Base-by-base conservation (phyloP, 352 stramenopile species). In the Globisporangium takayamanum region DNA sequence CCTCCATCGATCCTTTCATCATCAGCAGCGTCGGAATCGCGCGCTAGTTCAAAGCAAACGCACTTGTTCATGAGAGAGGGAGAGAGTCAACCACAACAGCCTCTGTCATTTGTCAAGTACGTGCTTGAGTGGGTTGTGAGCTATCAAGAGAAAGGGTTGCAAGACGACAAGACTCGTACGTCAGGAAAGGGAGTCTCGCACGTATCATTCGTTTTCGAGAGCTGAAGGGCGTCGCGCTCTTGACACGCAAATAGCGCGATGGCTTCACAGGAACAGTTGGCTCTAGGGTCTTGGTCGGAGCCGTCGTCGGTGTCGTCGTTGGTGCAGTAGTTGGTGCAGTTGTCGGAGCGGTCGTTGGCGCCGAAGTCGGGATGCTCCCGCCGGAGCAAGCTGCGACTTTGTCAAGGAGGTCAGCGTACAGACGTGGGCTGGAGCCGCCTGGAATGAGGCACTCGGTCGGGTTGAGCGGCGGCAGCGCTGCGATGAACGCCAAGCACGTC, bases 401-500 rank as follows among this genome's bases (percentile, higher is more conserved):
- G 44, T 49, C 22, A 5, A 26, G 50, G 12, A 22, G 7, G 50
- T 55, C 14, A 7, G 28, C 30, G 50, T 41, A 44, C 7, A 41
- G n/a, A 22, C 25, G 25, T 6, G 14, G 16, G 11, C 5, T 2
- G 47, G 10, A 3, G 20, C 47, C 51, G 44, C 51, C 51, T 15
- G 51, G 51, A 16, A 57, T 48, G 36, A 20, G 20, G 37, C 51
- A 57, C 11, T 57, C 51, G 20, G 30, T 14, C 22, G 51, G 51
- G 51, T 57, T 57, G 20, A 57, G 51, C 22, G 51, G 20, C 2
- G 51, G 33, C 4, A 57, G 51, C 22, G 51, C 49, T 20, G 51
- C 51, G 37, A 57, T 37, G 37, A 57, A 57, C 3, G 51, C 36
- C 4, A 45, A n/a, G 51, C 51, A 57, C 51, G 51, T 36, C 6